Percentiles rank a stretch among this genome's conserved stretches.
phyloP scores from a whole-genome alignment of 306 rosid genomes.

The Quercus cerris region DNA sequence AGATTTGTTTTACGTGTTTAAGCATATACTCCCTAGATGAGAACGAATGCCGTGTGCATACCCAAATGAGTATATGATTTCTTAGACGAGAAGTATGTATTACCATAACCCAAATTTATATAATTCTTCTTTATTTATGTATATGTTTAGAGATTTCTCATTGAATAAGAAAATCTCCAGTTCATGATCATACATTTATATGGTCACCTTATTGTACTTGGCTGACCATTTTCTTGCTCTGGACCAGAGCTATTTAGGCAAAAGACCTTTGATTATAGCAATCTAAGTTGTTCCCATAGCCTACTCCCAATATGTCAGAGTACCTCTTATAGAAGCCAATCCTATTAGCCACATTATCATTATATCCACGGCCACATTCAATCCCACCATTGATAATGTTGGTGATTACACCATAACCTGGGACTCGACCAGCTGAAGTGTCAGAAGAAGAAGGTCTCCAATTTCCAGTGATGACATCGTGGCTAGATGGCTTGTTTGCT shows the following conservation, averaged over 20 bases:
- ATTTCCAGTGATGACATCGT: constrained; percentile 42
- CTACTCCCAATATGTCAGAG: constrained; percentile 14
- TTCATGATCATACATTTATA: too few relatives aligned
- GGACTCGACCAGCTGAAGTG: constrained; percentile 27
- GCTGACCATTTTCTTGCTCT: too few relatives aligned
- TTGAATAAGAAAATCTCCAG: too few relatives aligned
- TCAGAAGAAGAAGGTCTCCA: constrained; percentile 52
- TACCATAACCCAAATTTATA: too few relatives aligned
- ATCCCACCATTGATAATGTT: constrained; percentile 59
- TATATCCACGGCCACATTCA: constrained; percentile 38
- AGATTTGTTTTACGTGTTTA: too few relatives aligned
- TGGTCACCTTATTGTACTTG: too few relatives aligned
- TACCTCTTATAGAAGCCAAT: constrained; percentile 52
- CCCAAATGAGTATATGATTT: too few relatives aligned
- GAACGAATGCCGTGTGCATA: too few relatives aligned
- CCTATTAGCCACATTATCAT: constrained; percentile 29
- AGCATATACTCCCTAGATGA: too few relatives aligned
- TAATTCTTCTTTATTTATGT: too few relatives aligned
- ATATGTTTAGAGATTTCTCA: too few relatives aligned
- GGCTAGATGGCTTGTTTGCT: constrained; percentile 57
- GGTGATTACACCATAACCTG: constrained; percentile 52
- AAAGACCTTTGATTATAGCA: constrained; percentile 34
- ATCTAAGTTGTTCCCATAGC: constrained; percentile 30
- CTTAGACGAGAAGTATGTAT: too few relatives aligned
- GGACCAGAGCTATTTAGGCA: background rate